phyloP scores from a whole-genome alignment of 768 basidiomycete genomes.

The Mrakia frigida region DNA sequence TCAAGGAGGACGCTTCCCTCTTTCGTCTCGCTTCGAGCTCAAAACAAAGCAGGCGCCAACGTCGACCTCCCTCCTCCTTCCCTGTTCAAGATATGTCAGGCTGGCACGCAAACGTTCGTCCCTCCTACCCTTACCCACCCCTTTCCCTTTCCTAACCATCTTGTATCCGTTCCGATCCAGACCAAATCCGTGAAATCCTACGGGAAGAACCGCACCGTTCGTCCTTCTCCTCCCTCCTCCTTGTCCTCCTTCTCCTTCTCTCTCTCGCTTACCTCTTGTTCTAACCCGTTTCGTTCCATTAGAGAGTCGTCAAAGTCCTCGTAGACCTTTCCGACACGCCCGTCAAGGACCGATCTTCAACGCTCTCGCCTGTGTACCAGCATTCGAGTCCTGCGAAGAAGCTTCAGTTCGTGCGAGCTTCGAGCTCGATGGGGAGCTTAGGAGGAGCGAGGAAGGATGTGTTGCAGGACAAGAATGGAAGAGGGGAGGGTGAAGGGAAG shows the following conservation, averaged over 20 bases:
- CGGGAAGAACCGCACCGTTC: constrained; percentile 8
- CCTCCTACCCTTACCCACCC: neutral
- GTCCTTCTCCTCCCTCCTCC: neutral
- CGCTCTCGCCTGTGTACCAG: neutral
- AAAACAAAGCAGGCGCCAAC: neutral
- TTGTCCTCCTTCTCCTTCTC: neutral
- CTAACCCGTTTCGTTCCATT: neutral
- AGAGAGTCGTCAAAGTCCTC: constrained; percentile 17
- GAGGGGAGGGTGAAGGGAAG: neutral
- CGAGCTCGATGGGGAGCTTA: no score
- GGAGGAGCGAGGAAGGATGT: neutral
- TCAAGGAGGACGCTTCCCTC: no score
- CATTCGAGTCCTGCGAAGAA: neutral
- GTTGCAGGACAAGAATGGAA: constrained; percentile 16
- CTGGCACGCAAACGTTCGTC: constrained; percentile 11
- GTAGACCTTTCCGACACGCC: neutral
- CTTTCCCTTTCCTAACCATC: neutral
- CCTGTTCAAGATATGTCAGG: neutral
- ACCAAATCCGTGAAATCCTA: constrained; percentile 20
- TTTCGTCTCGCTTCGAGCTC: neutral
- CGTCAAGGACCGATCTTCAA: neutral
- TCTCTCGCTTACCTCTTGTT: neutral
- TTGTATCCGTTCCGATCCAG: neutral
- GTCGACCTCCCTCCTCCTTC: neutral
- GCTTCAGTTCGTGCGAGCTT: neutral